Conservation (phyloP, 495 filamentous ascomycete species). For the Aspergillus sparsus region DNA sequence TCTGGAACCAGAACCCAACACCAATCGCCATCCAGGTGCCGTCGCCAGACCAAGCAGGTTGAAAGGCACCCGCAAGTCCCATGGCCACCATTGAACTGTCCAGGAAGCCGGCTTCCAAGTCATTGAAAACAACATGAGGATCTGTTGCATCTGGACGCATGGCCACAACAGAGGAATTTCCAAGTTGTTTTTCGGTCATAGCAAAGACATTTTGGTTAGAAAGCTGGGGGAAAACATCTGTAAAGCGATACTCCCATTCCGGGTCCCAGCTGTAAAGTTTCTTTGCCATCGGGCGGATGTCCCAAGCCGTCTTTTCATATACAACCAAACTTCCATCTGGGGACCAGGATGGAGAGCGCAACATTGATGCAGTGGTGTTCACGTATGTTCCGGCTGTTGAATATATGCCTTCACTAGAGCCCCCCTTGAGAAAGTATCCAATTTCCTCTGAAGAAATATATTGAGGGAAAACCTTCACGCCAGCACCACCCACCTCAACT, state of each 20-base stretch:
- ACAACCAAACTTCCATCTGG: slow-evolving; percentile 31
- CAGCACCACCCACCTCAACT: slow-evolving; percentile 20
- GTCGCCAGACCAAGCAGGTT: slow-evolving; percentile 34
- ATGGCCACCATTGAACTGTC: slow-evolving; percentile 15
- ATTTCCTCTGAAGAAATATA: slow-evolving; percentile 25
- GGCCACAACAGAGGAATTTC: slow-evolving; percentile 31
- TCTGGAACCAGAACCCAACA: slow-evolving; percentile 35
- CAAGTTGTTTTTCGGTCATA: slow-evolving; percentile 33
- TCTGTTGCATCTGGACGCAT: slow-evolving; percentile 21
- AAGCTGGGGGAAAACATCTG: slow-evolving; percentile 36
- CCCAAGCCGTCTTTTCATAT: slow-evolving; percentile 33
- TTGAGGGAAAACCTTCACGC: slow-evolving; percentile 32
- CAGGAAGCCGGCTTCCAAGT: slow-evolving; percentile 13
- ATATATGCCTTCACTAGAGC: slow-evolving; percentile 25
- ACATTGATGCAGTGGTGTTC: slow-evolving; percentile 19
- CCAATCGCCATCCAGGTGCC: slow-evolving; percentile 35
- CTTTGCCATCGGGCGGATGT: slow-evolving; percentile 29
- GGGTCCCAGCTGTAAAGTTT: slow-evolving; percentile 34
- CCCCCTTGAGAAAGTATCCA: slow-evolving; percentile 32
- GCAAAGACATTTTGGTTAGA: slow-evolving; percentile 25
- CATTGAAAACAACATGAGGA: slow-evolving; percentile 19
- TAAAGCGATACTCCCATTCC: slow-evolving; percentile 41
- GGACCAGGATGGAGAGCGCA: slow-evolving; percentile 35
- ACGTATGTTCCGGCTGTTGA: slow-evolving; percentile 22
- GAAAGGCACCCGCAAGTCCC: slow-evolving; percentile 29